Evolutionary conservation across 768 basidiomycete genomes (phyloP), one percentile per base, ranked within the genome.

Genomic region (Agaricus sinodeliciosus): DNA sequence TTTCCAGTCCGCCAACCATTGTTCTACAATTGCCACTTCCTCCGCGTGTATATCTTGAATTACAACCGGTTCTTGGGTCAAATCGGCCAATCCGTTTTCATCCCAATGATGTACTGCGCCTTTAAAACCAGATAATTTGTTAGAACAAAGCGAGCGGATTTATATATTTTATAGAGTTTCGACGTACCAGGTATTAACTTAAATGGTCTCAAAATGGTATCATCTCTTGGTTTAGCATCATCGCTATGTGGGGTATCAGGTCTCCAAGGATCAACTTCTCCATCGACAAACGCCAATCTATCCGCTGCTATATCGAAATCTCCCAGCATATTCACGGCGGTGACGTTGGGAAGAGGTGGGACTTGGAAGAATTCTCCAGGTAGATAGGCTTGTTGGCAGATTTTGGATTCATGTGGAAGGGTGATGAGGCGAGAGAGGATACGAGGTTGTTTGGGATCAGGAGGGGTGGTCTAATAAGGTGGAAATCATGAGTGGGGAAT

Each of bases 221-320:
- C 90, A 40, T 74, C 65, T 15, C 93, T 75, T 43, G 81, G 73
- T 5, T 69, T 61, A 2, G 92, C 91, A 46, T 88, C 79, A 46
- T 78, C 72, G 57, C 87, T 88, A 63, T 90, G 90, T 0, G 90
- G 89, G 9, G 89, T 91, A 59, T 81, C 82, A 0, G 92, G 90
- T 52, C 86, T 78, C 93, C 93, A 96, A 13, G 93, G 92, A 68
- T 95, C 93, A 28, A 87, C 89, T 77, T 90, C 85, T 8, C 90
- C 90, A 59, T 93, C 90, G 52, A 97, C 88, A 60, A 95, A 82
- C 0, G 93, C 94, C 56, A 97, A 69, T 55, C 85, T 74, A 66
- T 94, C 88, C 12, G 80, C 82, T 15, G 83, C 82, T 50, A 95
- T 83, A 47, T 75, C 80, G 66, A 87, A 97, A 63, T 86, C 87